Percentiles rank a stretch among this genome's conserved stretches.
These are phyloP conservation scores for Penicillium waksmanii DNA, from an alignment of 495 filamentous ascomycete species.

Conservation along the genomic window DNA sequence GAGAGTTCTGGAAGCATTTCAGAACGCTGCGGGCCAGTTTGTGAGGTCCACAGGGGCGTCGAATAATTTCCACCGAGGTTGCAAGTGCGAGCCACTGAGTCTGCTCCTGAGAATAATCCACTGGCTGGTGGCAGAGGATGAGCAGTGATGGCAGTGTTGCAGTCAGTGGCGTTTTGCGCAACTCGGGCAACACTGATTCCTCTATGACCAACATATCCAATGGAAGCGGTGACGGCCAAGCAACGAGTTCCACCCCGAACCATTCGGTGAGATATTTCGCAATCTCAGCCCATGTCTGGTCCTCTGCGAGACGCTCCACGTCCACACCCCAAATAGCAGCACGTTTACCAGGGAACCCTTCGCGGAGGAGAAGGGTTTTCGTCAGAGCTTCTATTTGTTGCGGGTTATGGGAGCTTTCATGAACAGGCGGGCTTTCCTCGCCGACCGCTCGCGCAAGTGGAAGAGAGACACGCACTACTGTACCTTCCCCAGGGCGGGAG, in stretches of 20 bases:
- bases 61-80: constrained; percentile 47
- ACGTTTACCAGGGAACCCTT: constrained; percentile 29
- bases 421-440: constrained; percentile 30
- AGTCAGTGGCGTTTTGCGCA: constrained; percentile 17
- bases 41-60: constrained; percentile 63
- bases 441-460: constrained; percentile 43
- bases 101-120: constrained; percentile 34
- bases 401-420: constrained; percentile 16
- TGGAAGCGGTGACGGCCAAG: constrained; percentile 32
- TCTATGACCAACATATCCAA: constrained; percentile 49
- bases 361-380: constrained; percentile 33
- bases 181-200: constrained; percentile 35
- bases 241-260: constrained; percentile 48
- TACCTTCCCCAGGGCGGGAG: constrained; percentile 54
- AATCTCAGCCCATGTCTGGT: constrained; percentile 29
- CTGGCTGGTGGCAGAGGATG: constrained; percentile 39
- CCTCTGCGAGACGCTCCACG: constrained; percentile 15
- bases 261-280: constrained; percentile 44
- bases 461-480: constrained; percentile 53
- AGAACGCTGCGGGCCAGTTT: constrained; percentile 62
- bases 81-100: constrained; percentile 39
- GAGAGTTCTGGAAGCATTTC: constrained; percentile 34
- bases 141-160: constrained; percentile 37
- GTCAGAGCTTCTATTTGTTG: constrained; percentile 29
- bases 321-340: constrained; percentile 35